These are phyloP conservation scores for Phytophthora cactorum DNA, from an alignment of 352 stramenopile species.

Conservation along the genomic window DNA sequence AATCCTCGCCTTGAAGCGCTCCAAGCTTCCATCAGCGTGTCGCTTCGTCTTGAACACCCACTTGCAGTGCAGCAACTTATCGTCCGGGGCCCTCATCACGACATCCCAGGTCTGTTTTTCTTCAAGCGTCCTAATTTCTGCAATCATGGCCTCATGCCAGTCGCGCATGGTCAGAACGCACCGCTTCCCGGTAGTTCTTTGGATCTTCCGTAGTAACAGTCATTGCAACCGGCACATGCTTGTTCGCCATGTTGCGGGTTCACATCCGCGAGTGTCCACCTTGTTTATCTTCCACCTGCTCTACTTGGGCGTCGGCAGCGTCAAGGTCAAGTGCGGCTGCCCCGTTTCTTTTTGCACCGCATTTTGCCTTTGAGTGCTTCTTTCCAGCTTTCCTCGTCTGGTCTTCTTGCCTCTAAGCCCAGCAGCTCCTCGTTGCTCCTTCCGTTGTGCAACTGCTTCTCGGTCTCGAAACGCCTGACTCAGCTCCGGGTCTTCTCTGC, in stretches of 20 bases:
- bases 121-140: background rate
- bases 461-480: background rate
- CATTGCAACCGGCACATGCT: background rate
- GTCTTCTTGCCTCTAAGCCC: background rate
- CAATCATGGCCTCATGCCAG: background rate
- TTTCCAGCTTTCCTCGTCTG: background rate
- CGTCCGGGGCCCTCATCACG: background rate
- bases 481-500: background rate
- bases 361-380: background rate
- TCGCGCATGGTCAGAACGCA: background rate
- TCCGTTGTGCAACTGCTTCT: background rate
- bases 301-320: no score
- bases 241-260: background rate
- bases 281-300: background rate
- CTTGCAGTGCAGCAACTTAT: background rate
- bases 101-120: background rate
- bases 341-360: background rate
- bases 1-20: background rate
- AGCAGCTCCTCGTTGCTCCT: background rate
- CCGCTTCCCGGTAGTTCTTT: background rate
- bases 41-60: conserved; percentile 2
- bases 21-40: conserved; percentile 3
- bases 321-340: background rate
- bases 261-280: background rate
- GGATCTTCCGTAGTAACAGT: background rate